Conservation (phyloP, 768 basidiomycete species). For the Chalciporus piperatus region DNA sequence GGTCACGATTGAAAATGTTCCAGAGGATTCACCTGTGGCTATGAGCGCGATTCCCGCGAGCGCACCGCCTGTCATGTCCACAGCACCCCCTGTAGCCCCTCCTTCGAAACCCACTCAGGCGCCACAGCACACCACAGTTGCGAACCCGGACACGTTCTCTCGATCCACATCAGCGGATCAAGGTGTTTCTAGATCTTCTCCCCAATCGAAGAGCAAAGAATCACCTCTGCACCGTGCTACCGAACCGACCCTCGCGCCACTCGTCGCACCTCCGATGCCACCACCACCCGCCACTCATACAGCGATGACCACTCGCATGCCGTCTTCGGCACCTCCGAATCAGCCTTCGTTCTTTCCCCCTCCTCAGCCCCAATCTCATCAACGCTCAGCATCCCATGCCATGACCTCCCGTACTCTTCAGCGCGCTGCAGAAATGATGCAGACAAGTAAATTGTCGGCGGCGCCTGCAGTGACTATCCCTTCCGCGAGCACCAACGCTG, state of each 20-base stretch:
- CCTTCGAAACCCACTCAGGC: slow-evolving; percentile 8
- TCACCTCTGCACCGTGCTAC: slow-evolving; percentile 5
- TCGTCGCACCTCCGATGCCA: slow-evolving; percentile 18
- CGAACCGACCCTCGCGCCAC: slow-evolving; percentile 6
- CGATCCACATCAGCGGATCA: slow-evolving; percentile 12
- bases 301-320: slow-evolving; percentile 14
- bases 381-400: slow-evolving; percentile 19
- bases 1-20: slow-evolving; percentile 28
- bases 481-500: slow-evolving; percentile 1
- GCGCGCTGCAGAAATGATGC: slow-evolving; percentile 22
- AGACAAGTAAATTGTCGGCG: slow-evolving; percentile 17
- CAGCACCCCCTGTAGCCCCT: slow-evolving; percentile 2
- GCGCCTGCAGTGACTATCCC: background rate
- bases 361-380: slow-evolving; percentile 9
- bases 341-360: slow-evolving; percentile 15
- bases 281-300: slow-evolving; percentile 6
- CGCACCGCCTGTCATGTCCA: slow-evolving; percentile 1
- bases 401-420: slow-evolving; percentile 22
- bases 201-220: slow-evolving; percentile 23
- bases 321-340: slow-evolving; percentile 21
- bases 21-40: slow-evolving; percentile 20
- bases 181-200: slow-evolving; percentile 14
- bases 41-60: slow-evolving; percentile 9
- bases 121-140: slow-evolving; percentile 3
- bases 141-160: slow-evolving; percentile 1